A percentile compares a stretch with the other conserved stretches of the same genome.
Conservation (phyloP, 805 yeast species). For the Tetrapisispora fleetii region DNA sequence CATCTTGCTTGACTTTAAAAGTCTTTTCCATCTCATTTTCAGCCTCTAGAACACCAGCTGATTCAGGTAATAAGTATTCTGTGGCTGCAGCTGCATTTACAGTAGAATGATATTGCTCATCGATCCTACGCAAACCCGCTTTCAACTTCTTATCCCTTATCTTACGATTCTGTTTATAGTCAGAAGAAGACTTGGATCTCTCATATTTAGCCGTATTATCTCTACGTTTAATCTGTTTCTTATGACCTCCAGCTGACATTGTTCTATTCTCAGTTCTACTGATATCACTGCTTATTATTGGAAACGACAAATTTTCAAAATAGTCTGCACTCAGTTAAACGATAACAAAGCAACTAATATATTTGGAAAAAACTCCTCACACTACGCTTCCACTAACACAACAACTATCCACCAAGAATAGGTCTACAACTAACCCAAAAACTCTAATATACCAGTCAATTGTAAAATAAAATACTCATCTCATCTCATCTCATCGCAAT, state of each 20-base stretch:
- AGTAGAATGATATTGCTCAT: slow-evolving; percentile 66
- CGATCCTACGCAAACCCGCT: slow-evolving; percentile 57
- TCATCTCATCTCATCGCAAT: slow-evolving; percentile 4
- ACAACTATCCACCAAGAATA: no score
- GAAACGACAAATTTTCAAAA: background rate
- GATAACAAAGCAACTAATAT: no score
- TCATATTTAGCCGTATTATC: slow-evolving; percentile 27
- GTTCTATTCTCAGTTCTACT: background rate
- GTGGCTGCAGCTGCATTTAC: slow-evolving; percentile 78
- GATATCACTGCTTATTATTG: background rate
- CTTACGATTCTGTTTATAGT: background rate
- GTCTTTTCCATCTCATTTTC: slow-evolving; percentile 92
- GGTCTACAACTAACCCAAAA: no score
- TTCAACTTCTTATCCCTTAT: slow-evolving; percentile 49
- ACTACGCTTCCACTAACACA: no score
- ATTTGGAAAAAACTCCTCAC: no score
- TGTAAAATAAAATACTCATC: background rate
- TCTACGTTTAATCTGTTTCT: slow-evolving; percentile 9
- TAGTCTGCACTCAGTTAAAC: no score
- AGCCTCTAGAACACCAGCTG: slow-evolving; percentile 79
- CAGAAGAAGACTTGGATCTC: slow-evolving; percentile 15
- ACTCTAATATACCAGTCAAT: background rate
- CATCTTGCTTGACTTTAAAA: slow-evolving; percentile 71
- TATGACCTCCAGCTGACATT: background rate
- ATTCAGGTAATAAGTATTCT: slow-evolving; percentile 76